Base-by-base conservation (phyloP, 2,329 filamentous ascomycete species). In the Ceratocystis cubensis region DNA sequence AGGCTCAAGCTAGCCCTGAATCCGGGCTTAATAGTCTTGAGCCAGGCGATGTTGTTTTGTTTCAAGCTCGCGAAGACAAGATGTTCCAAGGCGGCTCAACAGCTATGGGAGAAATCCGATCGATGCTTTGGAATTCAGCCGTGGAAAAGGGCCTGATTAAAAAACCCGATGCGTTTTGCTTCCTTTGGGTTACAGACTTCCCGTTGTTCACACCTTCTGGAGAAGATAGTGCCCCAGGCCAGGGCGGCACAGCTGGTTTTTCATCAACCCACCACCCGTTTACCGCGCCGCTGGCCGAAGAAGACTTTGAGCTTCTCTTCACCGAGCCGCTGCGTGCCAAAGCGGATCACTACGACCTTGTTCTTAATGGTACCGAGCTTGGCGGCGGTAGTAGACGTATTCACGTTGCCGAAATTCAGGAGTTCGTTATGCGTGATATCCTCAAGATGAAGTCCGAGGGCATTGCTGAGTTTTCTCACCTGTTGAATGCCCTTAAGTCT, bases 201-300 rank as follows among this genome's bases (percentile, higher is more conserved):
- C 94, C 94, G 13, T 84, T 99, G 71, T 99, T 99, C 77, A 91
- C 91, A 0, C 89, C 87, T 0, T 76, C 76, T 7, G 77, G 81
- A 64, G 79, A 82, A 13, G 65, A 67, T 44, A 48, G 57, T 33
- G 77, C 88, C 61, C 88, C 89, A 0, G 91, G 91, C 1, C 92
- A 97, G 76, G 91, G 89, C 65, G 91, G 91, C 20, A 75, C 80
- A 0, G 85, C 91, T 0, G 91, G 92, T 3, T 85, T 97, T 71
- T 85, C 87, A 8, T 87, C 93, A 0, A 96, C 92, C 0, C 94
- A 99, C 73, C 94, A 99, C 74, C 94, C 94, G 0, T 99, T 99
- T 76, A 99, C 94, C 0, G 89, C 94, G 0, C 94, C 94, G 0
- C 84, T 89, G 45, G 84, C 84, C 0, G 75, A 81, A 0, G 77